Percentiles rank a stretch among this genome's conserved stretches.
These are phyloP conservation scores for Cercophora scortea DNA, from an alignment of 495 filamentous ascomycete genomes.

Conservation along the genomic window DNA sequence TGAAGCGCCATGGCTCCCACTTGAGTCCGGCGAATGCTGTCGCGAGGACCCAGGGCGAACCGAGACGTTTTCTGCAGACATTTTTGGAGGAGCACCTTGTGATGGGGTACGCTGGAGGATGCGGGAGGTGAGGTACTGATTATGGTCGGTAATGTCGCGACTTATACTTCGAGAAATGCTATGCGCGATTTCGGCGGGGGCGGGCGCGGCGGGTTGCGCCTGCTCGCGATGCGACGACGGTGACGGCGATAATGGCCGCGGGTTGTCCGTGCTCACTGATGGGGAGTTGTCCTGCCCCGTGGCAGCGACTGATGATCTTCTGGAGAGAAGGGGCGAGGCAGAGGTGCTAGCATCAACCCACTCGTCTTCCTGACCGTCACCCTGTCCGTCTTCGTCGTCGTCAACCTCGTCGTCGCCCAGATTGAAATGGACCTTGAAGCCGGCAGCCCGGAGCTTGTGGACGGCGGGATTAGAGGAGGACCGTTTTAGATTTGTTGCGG, in stretches of 20 bases:
- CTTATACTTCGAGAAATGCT: constrained; percentile 8
- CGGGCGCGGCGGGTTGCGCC: neutral
- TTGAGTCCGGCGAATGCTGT: constrained; percentile 25
- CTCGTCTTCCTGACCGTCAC: constrained; percentile 37
- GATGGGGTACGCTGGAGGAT: constrained; percentile 50
- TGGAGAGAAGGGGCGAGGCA: constrained; percentile 45
- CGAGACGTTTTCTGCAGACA: constrained; percentile 48
- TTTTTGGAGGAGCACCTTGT: constrained; percentile 49
- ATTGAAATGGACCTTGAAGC: constrained; percentile 43
- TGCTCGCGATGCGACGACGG: constrained; percentile 1
- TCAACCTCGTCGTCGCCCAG: constrained; percentile 39
- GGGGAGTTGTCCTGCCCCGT: constrained; percentile 18
- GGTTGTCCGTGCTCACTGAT: constrained; percentile 10
- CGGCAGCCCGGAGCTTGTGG: constrained; percentile 26
- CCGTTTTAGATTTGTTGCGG: constrained; percentile 36
- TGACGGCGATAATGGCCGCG: neutral
- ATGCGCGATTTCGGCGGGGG: neutral
- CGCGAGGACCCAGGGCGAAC: constrained; percentile 32
- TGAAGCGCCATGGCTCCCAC: constrained; percentile 4
- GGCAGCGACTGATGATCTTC: constrained; percentile 37
- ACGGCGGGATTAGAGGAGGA: constrained; percentile 34
- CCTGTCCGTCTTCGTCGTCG: constrained; percentile 30
- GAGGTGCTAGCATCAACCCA: constrained; percentile 51
- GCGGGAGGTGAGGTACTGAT: constrained; percentile 47
- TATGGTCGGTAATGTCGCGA: constrained; percentile 25